These are phyloP conservation scores for Penicillium sp. DNA, from an alignment of 2,329 filamentous ascomycete species.

Conservation along the genomic window DNA sequence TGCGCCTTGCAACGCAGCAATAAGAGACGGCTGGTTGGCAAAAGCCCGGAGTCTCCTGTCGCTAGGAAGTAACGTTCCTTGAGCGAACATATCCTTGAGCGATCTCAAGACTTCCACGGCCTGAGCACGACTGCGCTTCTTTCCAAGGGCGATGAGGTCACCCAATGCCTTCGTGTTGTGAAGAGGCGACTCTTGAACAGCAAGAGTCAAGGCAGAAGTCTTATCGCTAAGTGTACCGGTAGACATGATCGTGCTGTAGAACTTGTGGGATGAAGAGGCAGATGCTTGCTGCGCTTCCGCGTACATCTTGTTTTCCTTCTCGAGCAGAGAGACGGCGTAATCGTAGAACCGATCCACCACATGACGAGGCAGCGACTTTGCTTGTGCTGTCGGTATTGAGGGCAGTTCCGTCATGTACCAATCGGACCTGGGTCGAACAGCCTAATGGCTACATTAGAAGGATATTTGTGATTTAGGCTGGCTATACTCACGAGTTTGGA, in stretches of 20 bases:
- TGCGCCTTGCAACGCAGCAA: conserved; percentile 59
- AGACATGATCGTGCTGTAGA: conserved; percentile 95
- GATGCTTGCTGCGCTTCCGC: conserved; percentile 60
- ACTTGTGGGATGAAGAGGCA: conserved; percentile 81
- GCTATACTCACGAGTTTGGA: conserved; percentile 26
- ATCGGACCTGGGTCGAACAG: conserved; percentile 55
- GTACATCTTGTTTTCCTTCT: conserved; percentile 70
- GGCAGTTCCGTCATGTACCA: conserved; percentile 62
- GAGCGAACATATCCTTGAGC: conserved; percentile 85
- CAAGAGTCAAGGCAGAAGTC: conserved; percentile 84
- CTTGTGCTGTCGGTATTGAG: too few relatives aligned
- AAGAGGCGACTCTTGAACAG: conserved; percentile 88
- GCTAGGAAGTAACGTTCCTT: conserved; percentile 72
- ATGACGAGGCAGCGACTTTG: conserved; percentile 48
- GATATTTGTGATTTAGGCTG: conserved; percentile 8
- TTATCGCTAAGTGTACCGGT: conserved; percentile 95
- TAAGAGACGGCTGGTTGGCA: conserved; percentile 65
- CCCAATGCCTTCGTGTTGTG: conserved; percentile 88
- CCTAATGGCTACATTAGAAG: conserved; percentile 33
- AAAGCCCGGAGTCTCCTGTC: conserved; percentile 76
- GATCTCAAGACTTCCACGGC: conserved; percentile 84
- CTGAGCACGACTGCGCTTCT: conserved; percentile 85
- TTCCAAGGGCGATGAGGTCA: conserved; percentile 69
- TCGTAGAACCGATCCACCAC: conserved; percentile 50
- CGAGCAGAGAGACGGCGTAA: conserved; percentile 65